Conservation (phyloP, 78 protist genomes). For the Dictyostelium capitatum region DNA sequence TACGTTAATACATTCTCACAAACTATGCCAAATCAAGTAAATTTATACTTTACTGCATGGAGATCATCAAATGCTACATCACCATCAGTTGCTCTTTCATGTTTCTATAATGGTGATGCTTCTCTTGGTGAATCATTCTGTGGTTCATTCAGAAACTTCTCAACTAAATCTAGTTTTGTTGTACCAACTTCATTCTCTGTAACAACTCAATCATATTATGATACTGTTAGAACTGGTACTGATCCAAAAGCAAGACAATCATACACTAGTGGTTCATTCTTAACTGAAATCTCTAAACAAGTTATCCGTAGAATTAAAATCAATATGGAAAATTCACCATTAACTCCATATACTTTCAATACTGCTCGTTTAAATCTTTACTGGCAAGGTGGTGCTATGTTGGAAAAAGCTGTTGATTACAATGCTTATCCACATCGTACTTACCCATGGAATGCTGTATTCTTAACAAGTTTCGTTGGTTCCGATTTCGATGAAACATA, state of each 20-base stretch:
- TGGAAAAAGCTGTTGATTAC: constrained; percentile 23
- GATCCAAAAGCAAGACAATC: constrained; percentile 64
- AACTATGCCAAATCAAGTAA: constrained; percentile 35
- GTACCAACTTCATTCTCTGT: not conserved
- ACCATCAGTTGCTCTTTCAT: constrained; percentile 58
- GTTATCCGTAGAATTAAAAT: not conserved
- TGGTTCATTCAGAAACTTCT: constrained; percentile 29
- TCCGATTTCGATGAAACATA: constrained; percentile 1
- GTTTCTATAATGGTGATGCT: constrained; percentile 49
- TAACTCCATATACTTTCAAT: constrained; percentile 45
- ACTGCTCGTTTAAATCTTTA: constrained; percentile 52
- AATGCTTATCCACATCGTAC: constrained; percentile 49
- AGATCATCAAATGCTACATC: constrained; percentile 1
- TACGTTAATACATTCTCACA: constrained; percentile 13
- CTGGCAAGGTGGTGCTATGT: constrained; percentile 71
- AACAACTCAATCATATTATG: constrained; percentile 3
- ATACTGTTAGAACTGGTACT: constrained; percentile 50
- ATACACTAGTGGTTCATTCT: constrained; percentile 61
- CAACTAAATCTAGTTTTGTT: not conserved
- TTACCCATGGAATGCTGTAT: constrained; percentile 78
- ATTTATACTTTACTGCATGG: constrained; percentile 52
- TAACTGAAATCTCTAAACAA: not conserved
- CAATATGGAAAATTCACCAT: constrained; percentile 31
- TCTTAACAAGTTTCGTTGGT: constrained; percentile 1
- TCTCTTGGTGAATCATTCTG: constrained; percentile 3